Conservation (phyloP, 345 rosid genomes). For the Microthlaspi erraticum region DNA sequence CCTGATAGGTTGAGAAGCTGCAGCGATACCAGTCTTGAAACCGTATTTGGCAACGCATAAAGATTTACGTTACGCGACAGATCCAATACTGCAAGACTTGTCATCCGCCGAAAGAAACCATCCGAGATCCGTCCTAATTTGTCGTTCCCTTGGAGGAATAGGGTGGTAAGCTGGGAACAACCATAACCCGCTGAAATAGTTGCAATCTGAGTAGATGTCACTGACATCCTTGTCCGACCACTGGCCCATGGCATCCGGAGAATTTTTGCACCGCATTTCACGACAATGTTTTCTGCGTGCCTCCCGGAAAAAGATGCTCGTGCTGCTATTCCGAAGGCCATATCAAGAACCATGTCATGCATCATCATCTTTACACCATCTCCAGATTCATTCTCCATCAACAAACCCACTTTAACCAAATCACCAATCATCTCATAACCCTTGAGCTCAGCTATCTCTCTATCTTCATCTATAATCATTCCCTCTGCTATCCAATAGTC, state of each 20-base stretch:
- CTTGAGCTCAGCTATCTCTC: slow-evolving; percentile 26
- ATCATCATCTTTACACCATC: slow-evolving; percentile 44
- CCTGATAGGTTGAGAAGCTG: slow-evolving; percentile 20
- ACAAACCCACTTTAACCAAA: slow-evolving; percentile 43
- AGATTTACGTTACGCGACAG: background rate
- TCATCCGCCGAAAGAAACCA: slow-evolving; percentile 19
- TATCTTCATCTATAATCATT: background rate
- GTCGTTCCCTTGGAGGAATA: background rate
- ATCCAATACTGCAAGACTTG: slow-evolving; percentile 20
- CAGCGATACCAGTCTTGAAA: background rate
- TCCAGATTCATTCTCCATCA: slow-evolving; percentile 32
- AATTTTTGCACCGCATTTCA: background rate
- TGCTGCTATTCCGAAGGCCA: slow-evolving; percentile 46
- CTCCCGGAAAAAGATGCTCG: background rate
- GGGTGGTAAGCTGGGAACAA: background rate
- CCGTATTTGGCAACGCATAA: background rate
- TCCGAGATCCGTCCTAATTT: background rate
- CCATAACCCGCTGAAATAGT: background rate
- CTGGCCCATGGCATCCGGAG: background rate
- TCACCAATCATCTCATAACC: slow-evolving; percentile 33
- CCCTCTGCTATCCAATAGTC: slow-evolving; percentile 46
- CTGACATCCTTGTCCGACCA: slow-evolving; percentile 3
- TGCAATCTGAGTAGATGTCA: slow-evolving; percentile 5
- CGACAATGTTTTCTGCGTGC: background rate
- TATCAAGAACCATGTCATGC: too few species aligned